A percentile compares a stretch with the other conserved stretches of the same genome.
These are phyloP conservation scores for Paramyrothecium roridum DNA, from an alignment of 2,329 filamentous ascomycete genomes.

Conservation along the genomic window DNA sequence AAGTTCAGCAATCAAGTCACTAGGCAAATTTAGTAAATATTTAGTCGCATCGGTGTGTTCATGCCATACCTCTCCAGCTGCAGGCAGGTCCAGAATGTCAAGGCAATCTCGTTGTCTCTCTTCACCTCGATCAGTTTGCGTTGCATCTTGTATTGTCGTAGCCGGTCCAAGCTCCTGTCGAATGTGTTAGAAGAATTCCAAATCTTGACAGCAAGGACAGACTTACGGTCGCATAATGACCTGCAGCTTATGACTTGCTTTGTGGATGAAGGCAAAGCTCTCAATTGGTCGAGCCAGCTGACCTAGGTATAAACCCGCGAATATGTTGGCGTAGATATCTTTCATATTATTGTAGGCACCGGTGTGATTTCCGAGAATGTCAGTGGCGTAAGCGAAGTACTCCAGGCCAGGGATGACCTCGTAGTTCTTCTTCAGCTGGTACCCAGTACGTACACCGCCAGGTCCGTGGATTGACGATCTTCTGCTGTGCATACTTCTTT, in stretches of 20 bases:
- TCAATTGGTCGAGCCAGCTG: constrained; percentile 85
- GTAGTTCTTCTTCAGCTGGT: constrained; percentile 55
- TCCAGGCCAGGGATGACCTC: constrained; percentile 86
- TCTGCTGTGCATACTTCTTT: constrained; percentile 42
- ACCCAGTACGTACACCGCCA: constrained; percentile 20
- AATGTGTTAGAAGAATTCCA: not conserved
- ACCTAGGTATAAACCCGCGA: constrained; percentile 85
- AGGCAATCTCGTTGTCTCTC: constrained; percentile 59
- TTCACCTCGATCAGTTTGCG: constrained; percentile 36
- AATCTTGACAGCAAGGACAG: not conserved
- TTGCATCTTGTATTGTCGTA: constrained; percentile 37
- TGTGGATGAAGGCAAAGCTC: constrained; percentile 65
- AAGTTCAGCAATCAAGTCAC: constrained; percentile 89
- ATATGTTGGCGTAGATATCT: constrained; percentile 79
- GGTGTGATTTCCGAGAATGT: constrained; percentile 79
- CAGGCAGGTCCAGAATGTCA: constrained; percentile 90
- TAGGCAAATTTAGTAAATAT: constrained; percentile 28
- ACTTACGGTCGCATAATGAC: constrained; percentile 74
- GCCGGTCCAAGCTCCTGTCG: constrained; percentile 46
- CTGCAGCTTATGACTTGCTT: constrained; percentile 57
- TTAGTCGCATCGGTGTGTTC: not conserved
- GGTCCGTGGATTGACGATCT: constrained; percentile 49
- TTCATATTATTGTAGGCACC: constrained; percentile 77
- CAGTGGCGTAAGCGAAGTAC: constrained; percentile 82
- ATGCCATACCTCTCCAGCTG: constrained; percentile 76